Evolutionary conservation across 441 rosid genomes (phyloP).

Genomic region (Pelargonium citronellum): DNA sequence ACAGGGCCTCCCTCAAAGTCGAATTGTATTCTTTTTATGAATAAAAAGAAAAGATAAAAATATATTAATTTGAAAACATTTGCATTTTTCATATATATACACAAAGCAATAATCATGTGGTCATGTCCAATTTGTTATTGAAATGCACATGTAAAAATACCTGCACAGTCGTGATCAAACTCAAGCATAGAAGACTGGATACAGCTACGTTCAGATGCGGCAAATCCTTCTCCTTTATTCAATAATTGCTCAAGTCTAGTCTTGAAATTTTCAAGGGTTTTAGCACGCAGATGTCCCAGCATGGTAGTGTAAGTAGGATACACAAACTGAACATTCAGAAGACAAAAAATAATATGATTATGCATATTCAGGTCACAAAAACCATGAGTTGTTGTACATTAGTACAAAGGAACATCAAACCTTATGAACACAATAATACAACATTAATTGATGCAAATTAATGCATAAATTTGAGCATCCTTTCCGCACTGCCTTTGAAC

Average conservation of each 20-base stretch:
- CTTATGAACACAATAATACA: not conserved
- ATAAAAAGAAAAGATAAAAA: too few species aligned
- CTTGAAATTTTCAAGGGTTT: constrained; percentile 54
- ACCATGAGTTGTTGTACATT: not conserved
- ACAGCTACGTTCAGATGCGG: constrained; percentile 52
- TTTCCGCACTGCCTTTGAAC: not conserved
- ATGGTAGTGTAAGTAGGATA: constrained; percentile 47
- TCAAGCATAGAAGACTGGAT: constrained; percentile 41
- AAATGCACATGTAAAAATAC: constrained; percentile 27
- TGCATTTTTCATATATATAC: not conserved
- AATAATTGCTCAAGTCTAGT: constrained; percentile 41
- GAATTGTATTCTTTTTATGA: too few species aligned
- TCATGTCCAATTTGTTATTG: not conserved
- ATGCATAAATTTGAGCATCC: too few species aligned
- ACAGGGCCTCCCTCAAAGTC: too few species aligned
- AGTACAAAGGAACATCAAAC: not conserved
- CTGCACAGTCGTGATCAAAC: constrained; percentile 64
- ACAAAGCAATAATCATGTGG: not conserved
- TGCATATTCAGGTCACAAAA: not conserved
- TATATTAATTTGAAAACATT: too few species aligned
- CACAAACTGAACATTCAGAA: constrained; percentile 41
- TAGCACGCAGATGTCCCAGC: constrained; percentile 52
- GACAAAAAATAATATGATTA: constrained; percentile 1
- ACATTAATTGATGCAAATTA: not conserved
- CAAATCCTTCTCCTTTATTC: constrained; percentile 53